Base-by-base conservation (phyloP, 108 stramenopile genomes). In the Skeletonema marinoi region DNA sequence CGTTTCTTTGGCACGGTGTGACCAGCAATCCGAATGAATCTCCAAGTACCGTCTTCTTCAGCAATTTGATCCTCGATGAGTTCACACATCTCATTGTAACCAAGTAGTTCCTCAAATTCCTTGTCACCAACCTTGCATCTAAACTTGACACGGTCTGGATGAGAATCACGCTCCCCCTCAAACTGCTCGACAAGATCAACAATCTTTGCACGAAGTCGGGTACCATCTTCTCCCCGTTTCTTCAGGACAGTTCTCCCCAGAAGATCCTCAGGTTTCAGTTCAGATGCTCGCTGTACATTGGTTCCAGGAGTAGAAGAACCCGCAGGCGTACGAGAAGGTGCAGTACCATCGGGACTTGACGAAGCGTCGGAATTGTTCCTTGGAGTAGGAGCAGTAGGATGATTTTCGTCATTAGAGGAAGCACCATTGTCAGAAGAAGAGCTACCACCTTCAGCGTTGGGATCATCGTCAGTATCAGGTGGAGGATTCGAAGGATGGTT, bases 161-260 rank as follows among this genome's bases (percentile, higher is more conserved):
- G 9, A 12, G 44, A 14, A 10, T 46, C 11, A 16, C 44, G 44
- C 44, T 46, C 9, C 3, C 44, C 44, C 44, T 46, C 44, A 0
- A 8, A 46, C 44, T 46, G 9, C 14, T 46, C 44, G 11, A 46
- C 3, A 46, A 11, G 11, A 8, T 32, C 31, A 48, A 39, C 44
- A 3, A 42, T 65, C 64, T 29, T 16, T 12, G 58, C 32, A 21
- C 66, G 32, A 19, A 30, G 5, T 6, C 32, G 12, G 1, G 16
- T 10, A 16, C 67, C 67, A 33, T 75, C 67, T 65, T 44, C 65
- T 32, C 10, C 7, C 11, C 32, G 30, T 6, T 54, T 30, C 7
- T 13, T 8, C 8, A 77, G 60, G 41, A 64, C 68, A 32, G 68
- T 60, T 58, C 66, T 60, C 12, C 78, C 78, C 36, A 78, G 50